Evolutionary conservation across 2,329 filamentous ascomycete genomes (phyloP), one percentile per base, ranked within the genome.

Genomic region (Colletotrichum endophyticum): DNA sequence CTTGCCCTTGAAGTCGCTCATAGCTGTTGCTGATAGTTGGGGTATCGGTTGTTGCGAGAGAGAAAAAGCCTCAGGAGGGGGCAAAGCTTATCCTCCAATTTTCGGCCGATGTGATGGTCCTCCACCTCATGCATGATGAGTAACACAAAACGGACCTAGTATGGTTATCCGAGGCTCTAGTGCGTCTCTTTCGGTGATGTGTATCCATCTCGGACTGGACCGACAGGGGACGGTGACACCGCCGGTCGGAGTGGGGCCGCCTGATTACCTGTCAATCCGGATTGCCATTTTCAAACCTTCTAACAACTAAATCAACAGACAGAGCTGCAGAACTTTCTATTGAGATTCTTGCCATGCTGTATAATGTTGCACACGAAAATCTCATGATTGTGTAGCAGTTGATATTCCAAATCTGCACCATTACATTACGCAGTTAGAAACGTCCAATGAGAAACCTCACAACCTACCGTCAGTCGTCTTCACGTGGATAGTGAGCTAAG

Each of bases 1-100:
- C 81, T 88, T 89, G 76, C 74, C 79, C 15, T 77, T 66, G n/a
- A 82, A 77, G 56, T 44, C 57, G 74, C 61, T 34, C 70, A 77
- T 74, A 15, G 53, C 12, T 61, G 39, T 9, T 12, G 28, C 9
- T 30, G 16, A 62, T 64, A 34, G 16, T 4, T 64, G 36, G 25
- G 27, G 9, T 39, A 22, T 49, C 11, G 19, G 22, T 32, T 22
- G 25, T 28, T 66, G 36, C 0, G 25, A 49, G 27, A 22, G 63
- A 6, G 5, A 32, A 53, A 49, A 49, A 27, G 25, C 39, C 36
- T 53, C 36, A 66, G 19, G 39, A 22, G 19, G 28, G 63, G 39
- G 36, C 27, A 25, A 16, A 19, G 32, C 27, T 39, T 64, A 32
- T 64, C 61, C 61, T 64, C 61, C 61, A 64, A n/a, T 8, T 64